Percentiles rank a stretch among this genome's conserved stretches.
Conservation (phyloP, 148 eudicot genomes). For the Rhododendron mucronatum region DNA sequence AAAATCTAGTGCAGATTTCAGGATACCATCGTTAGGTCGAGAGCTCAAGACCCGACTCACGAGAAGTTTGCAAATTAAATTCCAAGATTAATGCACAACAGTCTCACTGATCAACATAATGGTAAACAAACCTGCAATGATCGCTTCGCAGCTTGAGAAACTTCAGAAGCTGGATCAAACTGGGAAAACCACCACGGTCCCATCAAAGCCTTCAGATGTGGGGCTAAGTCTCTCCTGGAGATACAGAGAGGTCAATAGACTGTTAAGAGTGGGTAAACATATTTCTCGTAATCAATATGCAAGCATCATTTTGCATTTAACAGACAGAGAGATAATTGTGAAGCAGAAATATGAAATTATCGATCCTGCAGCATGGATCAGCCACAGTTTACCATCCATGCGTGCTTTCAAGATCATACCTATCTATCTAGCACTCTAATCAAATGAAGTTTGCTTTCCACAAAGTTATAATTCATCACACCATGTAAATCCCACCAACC, state of each 20-base stretch:
- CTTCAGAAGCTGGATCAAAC: slow-evolving; percentile 86
- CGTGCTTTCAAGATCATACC: not conserved
- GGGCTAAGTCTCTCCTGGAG: slow-evolving; percentile 85
- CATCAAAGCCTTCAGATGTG: slow-evolving; percentile 80
- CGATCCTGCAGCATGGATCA: slow-evolving; percentile 4
- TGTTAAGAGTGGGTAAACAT: not conserved
- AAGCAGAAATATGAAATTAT: not conserved
- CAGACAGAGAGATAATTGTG: not conserved
- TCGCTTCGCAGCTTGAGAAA: slow-evolving; percentile 78
- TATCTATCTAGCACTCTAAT: not conserved
- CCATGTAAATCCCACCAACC: not conserved
- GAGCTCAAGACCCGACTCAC: not conserved
- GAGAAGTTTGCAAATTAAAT: not conserved
- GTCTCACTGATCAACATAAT: slow-evolving; percentile 6
- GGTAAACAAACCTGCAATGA: slow-evolving; percentile 69
- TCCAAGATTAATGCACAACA: not conserved
- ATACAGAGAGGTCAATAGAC: slow-evolving; percentile 1
- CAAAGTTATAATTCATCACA: not conserved
- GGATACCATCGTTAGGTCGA: not conserved
- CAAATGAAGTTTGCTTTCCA: not conserved
- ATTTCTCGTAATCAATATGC: not conserved
- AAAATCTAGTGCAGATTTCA: not conserved
- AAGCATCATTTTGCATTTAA: not conserved
- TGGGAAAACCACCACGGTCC: slow-evolving; percentile 99
- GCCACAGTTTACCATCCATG: not conserved